phyloP scores from a whole-genome alignment of 2,329 filamentous ascomycete species.

The Parastagonospora nodorum region DNA sequence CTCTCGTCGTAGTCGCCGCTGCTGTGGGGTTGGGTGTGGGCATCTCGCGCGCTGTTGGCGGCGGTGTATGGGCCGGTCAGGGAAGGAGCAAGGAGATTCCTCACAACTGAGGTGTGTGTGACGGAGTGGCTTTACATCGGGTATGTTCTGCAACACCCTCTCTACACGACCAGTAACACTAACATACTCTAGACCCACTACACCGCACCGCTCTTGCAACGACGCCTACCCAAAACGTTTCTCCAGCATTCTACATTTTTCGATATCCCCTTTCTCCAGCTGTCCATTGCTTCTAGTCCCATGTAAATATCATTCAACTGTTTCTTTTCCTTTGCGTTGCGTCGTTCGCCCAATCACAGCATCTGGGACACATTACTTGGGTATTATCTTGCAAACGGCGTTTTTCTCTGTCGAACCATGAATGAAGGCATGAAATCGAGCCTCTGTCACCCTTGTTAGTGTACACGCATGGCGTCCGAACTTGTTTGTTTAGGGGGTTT shows the following conservation, averaged over 20 bases:
- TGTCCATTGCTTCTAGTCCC: slow-evolving; percentile 17
- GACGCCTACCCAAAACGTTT: slow-evolving; percentile 17
- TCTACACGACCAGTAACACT: background rate
- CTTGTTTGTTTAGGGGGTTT: too few species aligned
- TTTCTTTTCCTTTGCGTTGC: slow-evolving; percentile 2
- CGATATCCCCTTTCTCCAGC: slow-evolving; percentile 20
- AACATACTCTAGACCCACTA: slow-evolving; percentile 3
- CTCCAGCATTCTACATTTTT: slow-evolving; percentile 17
- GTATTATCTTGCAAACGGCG: too few species aligned
- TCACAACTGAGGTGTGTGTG: slow-evolving; percentile 19
- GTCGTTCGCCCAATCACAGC: slow-evolving; percentile 2
- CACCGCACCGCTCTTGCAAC: slow-evolving; percentile 3
- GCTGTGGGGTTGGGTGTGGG: slow-evolving; percentile 56
- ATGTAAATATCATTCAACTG: slow-evolving; percentile 15
- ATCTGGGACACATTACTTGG: too few species aligned
- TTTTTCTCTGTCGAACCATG: too few species aligned
- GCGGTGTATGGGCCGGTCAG: slow-evolving; percentile 51
- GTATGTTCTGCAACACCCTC: slow-evolving; percentile 5
- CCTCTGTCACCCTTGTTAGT: too few species aligned
- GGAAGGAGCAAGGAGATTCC: slow-evolving; percentile 45
- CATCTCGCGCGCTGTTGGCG: slow-evolving; percentile 55
- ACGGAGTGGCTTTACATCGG: slow-evolving; percentile 10
- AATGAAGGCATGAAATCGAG: too few species aligned
- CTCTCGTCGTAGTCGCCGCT: slow-evolving; percentile 51
- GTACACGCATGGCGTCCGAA: too few species aligned